Conservation (phyloP, 73 alveolate genomes). For the Breviolum minutum region DNA sequence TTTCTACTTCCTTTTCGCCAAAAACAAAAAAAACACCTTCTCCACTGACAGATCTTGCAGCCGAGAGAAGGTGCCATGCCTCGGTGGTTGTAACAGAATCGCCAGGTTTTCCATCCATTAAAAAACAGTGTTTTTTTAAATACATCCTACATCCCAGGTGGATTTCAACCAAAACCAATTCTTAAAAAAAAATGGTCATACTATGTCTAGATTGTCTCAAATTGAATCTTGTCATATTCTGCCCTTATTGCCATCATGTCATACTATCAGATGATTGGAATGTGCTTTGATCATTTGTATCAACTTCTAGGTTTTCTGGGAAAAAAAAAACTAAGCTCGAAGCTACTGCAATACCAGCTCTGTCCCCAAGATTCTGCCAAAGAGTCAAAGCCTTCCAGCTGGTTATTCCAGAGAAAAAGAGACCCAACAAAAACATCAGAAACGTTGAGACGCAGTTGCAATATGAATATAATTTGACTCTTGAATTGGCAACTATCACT, state of each 20-base stretch:
- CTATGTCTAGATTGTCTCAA: background rate
- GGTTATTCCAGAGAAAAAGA: background rate
- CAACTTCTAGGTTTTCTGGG: background rate
- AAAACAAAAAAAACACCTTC: conserved; percentile 33
- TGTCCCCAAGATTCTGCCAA: conserved; percentile 75
- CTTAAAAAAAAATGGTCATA: background rate
- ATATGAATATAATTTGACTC: background rate
- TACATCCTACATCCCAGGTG: too few species aligned
- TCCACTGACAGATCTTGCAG: conserved; percentile 70
- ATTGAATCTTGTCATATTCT: too few species aligned
- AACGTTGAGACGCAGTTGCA: too few species aligned
- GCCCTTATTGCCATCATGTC: too few species aligned
- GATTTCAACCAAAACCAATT: background rate
- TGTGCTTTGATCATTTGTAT: background rate
- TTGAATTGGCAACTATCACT: background rate
- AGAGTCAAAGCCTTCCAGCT: background rate
- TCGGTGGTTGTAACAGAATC: too few species aligned
- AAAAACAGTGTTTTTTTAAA: too few species aligned
- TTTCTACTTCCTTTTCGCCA: too few species aligned
- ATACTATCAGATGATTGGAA: background rate
- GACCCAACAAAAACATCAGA: background rate
- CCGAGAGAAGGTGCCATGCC: conserved; percentile 91
- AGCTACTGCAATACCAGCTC: conserved; percentile 56
- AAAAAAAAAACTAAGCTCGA: conserved; percentile 3
- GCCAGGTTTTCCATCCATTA: too few species aligned